Evolutionary conservation across 345 rosid species (phyloP).

Genomic region (Salix arbutifolia): DNA sequence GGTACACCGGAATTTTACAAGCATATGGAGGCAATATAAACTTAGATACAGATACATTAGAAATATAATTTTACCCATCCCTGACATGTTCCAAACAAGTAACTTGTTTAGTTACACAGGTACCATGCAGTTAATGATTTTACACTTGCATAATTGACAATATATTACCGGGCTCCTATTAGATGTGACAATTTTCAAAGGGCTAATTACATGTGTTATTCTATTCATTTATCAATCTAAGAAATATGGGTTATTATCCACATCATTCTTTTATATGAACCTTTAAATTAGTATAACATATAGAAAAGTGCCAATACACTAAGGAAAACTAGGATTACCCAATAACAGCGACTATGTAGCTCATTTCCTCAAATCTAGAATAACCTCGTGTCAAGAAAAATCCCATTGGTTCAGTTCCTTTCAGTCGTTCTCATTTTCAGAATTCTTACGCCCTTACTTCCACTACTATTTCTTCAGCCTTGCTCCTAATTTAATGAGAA

Average conservation of each 20-base stretch:
- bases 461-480: not conserved
- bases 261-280: not conserved
- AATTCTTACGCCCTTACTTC: not conserved
- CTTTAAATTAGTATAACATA: not conserved
- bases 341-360: not conserved
- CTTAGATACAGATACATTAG: not conserved
- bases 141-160: not conserved
- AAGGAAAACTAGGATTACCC: not conserved
- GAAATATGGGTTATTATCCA: conserved; percentile 1
- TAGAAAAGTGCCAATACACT: not conserved
- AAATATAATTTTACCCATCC: not conserved
- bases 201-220: not conserved
- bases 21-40: not conserved
- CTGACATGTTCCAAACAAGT: not conserved
- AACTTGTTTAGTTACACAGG: not conserved
- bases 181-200: not conserved
- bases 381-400: not conserved
- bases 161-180: not conserved
- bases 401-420: not conserved
- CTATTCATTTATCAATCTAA: not conserved
- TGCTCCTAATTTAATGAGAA: not conserved
- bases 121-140: not conserved
- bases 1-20: not conserved
- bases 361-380: not conserved
- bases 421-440: not conserved